A percentile compares a stretch with the other conserved stretches of the same genome.
phyloP scores from a whole-genome alignment of 768 basidiomycete species.

The Leccinum incarnatum region DNA sequence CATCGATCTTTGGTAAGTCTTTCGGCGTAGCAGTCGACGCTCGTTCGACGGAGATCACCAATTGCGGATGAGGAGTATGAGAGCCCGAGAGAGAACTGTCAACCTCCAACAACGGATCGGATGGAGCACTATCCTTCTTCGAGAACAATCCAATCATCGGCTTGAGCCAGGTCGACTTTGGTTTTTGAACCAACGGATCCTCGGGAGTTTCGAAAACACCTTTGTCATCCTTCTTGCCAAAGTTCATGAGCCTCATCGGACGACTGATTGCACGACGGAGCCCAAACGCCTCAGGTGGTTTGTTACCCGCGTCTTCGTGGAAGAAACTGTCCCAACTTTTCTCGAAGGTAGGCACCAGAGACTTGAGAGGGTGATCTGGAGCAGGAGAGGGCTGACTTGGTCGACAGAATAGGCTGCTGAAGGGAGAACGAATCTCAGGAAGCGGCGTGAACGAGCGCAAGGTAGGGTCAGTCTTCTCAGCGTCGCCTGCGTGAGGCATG shows the following conservation, averaged over 20 bases:
- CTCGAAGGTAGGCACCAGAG: slow-evolving; percentile 33
- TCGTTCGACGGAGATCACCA: slow-evolving; percentile 45
- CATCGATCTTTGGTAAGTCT: slow-evolving; percentile 31
- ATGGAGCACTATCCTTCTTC: slow-evolving; percentile 17
- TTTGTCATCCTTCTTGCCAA: slow-evolving; percentile 38
- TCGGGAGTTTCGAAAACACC: slow-evolving; percentile 22
- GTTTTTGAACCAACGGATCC: slow-evolving; percentile 26
- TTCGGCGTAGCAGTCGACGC: slow-evolving; percentile 30
- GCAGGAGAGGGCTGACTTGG: slow-evolving; percentile 34
- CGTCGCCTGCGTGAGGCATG: slow-evolving; percentile 19
- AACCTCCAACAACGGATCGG: slow-evolving; percentile 21
- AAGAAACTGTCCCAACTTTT: slow-evolving; percentile 49
- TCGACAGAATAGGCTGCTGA: slow-evolving; percentile 37
- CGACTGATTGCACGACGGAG: slow-evolving; percentile 26
- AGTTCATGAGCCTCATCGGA: slow-evolving; percentile 42
- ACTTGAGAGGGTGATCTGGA: slow-evolving; percentile 22
- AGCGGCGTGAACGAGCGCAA: slow-evolving; percentile 51
- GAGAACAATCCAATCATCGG: slow-evolving; percentile 32
- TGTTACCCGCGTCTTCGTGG: slow-evolving; percentile 22
- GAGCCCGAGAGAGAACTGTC: slow-evolving; percentile 12
- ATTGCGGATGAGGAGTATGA: slow-evolving; percentile 28
- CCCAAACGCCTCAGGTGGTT: slow-evolving; percentile 25
- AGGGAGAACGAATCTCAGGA: slow-evolving; percentile 35
- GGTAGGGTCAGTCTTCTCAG: slow-evolving; percentile 29
- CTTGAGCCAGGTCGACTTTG: slow-evolving; percentile 35